Base-by-base conservation (phyloP, 2,329 filamentous ascomycete genomes). In the Clarireedia sp. region DNA sequence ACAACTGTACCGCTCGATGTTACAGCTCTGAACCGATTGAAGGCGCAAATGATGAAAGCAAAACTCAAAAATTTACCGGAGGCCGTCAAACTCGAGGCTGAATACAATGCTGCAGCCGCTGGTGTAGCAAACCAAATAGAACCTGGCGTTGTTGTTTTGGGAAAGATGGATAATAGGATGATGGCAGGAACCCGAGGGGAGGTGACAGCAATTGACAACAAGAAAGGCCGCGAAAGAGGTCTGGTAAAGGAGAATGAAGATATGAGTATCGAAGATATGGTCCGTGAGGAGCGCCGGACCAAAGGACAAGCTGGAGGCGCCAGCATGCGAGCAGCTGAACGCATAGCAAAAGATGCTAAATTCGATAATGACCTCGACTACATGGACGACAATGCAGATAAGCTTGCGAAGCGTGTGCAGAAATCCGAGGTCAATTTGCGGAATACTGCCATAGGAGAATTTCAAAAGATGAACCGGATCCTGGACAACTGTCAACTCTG, bases 211-310 rank as follows among this genome's bases (percentile, higher is more conserved):
- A 76, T 96, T 7, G 82, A 86, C 24, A 95, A 83, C 57, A 94
- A 87, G 67, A 83, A 91, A 48, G 92, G 91, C 2, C 80, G 82
- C 5, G 91, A 96, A 70, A 83, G 91, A 53, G 94, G 92, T 1
- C 78, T 84, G 7, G 87, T 99, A 5, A 83, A 89, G 63, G 90
- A 94, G 61, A 97, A 97, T 67, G 88, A 95, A 52, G 90, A 97
- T 64, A 97, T 99, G 90, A 86, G 78, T 29, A 87, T 99, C 58
- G 90, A 95, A 53, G 94, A 99, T 70, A 99, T 99, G 94, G 83
- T 99, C 17, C 84, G 90, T 26, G 91, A 97, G 71, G 94, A 99
- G 72, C 83, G 89, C 37, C 86, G 92, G 54, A 96, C 89, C 4
- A 85, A 84, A 57, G 85, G 85, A 16, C 83, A 89, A 66, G 75